phyloP scores from a whole-genome alignment of 2,329 filamentous ascomycete species.

The Tolypocladium guangdongense region DNA sequence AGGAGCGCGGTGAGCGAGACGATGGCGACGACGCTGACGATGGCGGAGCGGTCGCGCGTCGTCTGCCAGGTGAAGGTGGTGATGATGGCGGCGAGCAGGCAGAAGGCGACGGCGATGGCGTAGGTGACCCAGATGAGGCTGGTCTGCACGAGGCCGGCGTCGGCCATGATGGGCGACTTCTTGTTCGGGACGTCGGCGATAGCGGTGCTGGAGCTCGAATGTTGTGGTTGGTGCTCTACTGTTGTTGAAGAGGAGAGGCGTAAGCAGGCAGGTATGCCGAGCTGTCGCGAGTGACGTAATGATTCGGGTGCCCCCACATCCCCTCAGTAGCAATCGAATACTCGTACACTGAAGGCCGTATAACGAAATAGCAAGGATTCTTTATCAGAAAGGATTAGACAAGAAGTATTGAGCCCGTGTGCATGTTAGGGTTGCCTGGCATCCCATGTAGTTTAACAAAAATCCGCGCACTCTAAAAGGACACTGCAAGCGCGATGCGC shows the following conservation, averaged over 20 bases:
- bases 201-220: background rate
- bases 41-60: constrained; percentile 70
- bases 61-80: constrained; percentile 91
- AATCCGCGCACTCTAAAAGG: too few relatives aligned
- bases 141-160: constrained; percentile 61
- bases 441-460: too few relatives aligned
- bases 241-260: background rate
- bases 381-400: too few relatives aligned
- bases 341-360: too few relatives aligned
- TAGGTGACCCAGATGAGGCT: constrained; percentile 95
- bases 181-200: background rate
- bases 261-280: background rate
- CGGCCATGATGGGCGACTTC: constrained; percentile 20
- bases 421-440: too few relatives aligned
- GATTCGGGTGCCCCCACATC: too few relatives aligned
- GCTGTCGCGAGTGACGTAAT: background rate
- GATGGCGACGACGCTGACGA: constrained; percentile 76
- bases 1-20: constrained; percentile 78
- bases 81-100: constrained; percentile 66
- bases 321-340: too few relatives aligned
- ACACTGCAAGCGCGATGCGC: too few relatives aligned
- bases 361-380: too few relatives aligned
- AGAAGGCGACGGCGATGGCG: constrained; percentile 65
- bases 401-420: too few relatives aligned
- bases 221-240: too few relatives aligned